These are phyloP conservation scores for Xylariaceae sp. DNA, from an alignment of 2,329 filamentous ascomycete species.

Conservation along the genomic window DNA sequence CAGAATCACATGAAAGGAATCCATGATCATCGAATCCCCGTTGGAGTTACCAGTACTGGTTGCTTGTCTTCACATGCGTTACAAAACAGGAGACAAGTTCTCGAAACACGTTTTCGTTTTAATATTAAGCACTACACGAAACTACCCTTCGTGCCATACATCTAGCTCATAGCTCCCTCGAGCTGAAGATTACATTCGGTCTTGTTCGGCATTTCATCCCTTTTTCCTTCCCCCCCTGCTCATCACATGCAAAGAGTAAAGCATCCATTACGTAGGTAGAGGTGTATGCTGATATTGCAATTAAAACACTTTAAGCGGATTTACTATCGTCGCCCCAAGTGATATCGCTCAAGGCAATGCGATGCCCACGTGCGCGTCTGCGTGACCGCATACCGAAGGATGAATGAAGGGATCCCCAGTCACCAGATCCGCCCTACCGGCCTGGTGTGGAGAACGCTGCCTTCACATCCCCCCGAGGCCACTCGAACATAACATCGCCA, in stretches of 20 bases:
- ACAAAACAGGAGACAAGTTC: neutral
- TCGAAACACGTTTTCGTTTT: neutral
- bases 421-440: conserved; percentile 30
- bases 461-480: conserved; percentile 60
- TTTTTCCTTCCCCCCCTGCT: conserved; percentile 17
- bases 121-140: neutral
- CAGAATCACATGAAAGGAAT: too few species aligned
- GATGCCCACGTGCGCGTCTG: conserved; percentile 1
- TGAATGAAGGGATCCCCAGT: conserved; percentile 19
- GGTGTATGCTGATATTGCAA: conserved; percentile 7
- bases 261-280: neutral
- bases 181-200: too few species aligned
- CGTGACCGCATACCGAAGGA: conserved; percentile 15
- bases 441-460: conserved; percentile 44
- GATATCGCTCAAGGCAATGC: conserved; percentile 14
- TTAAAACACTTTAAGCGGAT: conserved; percentile 8
- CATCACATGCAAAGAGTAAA: conserved; percentile 20
- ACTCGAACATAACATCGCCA: conserved; percentile 60
- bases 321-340: conserved; percentile 15
- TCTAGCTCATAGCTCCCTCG: too few species aligned
- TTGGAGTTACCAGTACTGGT: too few species aligned
- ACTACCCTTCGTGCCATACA: neutral
- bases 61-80: too few species aligned
- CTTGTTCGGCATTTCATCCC: neutral
- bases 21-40: too few species aligned